phyloP scores from a whole-genome alignment of 1,284 basidiomycete genomes.

The Testicularia cyperi region DNA sequence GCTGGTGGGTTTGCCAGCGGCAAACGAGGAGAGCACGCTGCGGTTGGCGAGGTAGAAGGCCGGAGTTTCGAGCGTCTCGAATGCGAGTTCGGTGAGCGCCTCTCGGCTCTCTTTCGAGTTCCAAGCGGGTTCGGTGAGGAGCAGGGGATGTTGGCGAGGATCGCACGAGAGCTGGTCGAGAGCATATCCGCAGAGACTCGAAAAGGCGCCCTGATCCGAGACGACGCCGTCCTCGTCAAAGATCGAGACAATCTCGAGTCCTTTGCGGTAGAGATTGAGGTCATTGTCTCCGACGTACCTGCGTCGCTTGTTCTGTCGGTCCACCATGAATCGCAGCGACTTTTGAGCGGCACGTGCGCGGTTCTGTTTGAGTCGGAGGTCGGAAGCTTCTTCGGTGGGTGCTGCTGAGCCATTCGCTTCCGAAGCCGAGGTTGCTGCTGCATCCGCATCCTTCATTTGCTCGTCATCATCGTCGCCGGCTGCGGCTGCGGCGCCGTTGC shows the following conservation, averaged over 20 bases:
- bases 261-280: slow-evolving; percentile 84
- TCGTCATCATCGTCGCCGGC: slow-evolving; percentile 24
- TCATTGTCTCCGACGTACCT: slow-evolving; percentile 83
- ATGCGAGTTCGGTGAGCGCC: slow-evolving; percentile 91
- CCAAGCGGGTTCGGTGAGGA: slow-evolving; percentile 95
- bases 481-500: slow-evolving; percentile 2
- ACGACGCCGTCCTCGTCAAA: slow-evolving; percentile 73
- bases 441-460: slow-evolving; percentile 14
- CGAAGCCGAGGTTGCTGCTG: slow-evolving; percentile 2
- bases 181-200: slow-evolving; percentile 30
- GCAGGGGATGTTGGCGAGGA: slow-evolving; percentile 78
- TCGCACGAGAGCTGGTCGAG: slow-evolving; percentile 40
- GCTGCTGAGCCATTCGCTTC: slow-evolving; percentile 7
- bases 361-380: slow-evolving; percentile 21
- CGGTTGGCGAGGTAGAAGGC: slow-evolving; percentile 97
- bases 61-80: slow-evolving; percentile 90
- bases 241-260: slow-evolving; percentile 83
- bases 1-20: slow-evolving; percentile 92
- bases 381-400: slow-evolving; percentile 20
- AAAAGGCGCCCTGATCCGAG: slow-evolving; percentile 29
- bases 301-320: slow-evolving; percentile 65
- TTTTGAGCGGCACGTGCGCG: slow-evolving; percentile 27
- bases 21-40: slow-evolving; percentile 95
- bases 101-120: slow-evolving; percentile 86
- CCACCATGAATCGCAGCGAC: slow-evolving; percentile 27